Base-by-base conservation (phyloP, 345 rosid genomes). In the Durio zibethinus region DNA sequence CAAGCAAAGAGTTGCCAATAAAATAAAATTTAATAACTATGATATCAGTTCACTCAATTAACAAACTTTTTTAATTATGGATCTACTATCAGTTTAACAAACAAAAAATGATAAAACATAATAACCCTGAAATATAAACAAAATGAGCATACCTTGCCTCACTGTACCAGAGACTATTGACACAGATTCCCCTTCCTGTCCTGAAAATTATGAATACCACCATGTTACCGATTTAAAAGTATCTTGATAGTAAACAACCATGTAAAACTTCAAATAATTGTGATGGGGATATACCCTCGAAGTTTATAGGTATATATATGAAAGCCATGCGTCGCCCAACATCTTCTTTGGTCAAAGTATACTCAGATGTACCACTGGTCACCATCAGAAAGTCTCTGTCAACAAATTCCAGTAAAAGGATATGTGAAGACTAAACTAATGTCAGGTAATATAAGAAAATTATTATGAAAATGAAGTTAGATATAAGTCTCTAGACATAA, bases 251-350 rank as follows among this genome's bases (percentile, higher is more conserved):
- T 66, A 60, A 73, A 40, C 59, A 83, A 73, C 63, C 43, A 48
- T 68, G 50, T 48, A 73, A 67, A 40, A 25, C 42, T 27, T 68
- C 35, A 70, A 77, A 73, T 23, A 77, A 68, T 70, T 80, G 27
- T 6, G 48, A 35, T 57, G 73, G 54, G 64, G 78, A 83, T 80
- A 6, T 77, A 95, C 99, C 99, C 90, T 95, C 98, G 80, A 95
- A 92, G 82, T 93, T 95, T 79, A 90, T 89, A 69, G 99, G 99
- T 79, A 93, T 82, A 76, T 93, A 95, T 50, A 86, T 85, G 86
- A 95, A 95, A 69, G 90, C 89, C 73, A 95, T 80, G 50, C 83
- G 84, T 57, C 78, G 86, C 72, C 97, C 97, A 80, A 95, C 91
- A 88, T 95, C 99, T 77, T 89, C 97, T 83, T 84, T 93, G 74